Evolutionary conservation across 352 stramenopile genomes (phyloP), one percentile per base, ranked within the genome.

Genomic region (Pythium dissimile): DNA sequence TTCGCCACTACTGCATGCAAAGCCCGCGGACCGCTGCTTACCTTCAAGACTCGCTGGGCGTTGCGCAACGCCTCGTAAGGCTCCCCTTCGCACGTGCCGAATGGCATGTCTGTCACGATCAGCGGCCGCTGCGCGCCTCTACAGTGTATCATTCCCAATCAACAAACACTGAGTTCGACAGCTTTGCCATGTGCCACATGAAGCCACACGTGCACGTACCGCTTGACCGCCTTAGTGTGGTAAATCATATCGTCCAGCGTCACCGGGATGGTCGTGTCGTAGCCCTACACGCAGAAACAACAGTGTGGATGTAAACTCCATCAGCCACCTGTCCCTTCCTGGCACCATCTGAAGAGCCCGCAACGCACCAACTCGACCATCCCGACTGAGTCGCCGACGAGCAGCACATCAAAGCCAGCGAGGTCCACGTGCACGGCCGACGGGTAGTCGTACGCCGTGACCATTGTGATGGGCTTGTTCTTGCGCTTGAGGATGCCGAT

Each of bases 201-300:
- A n/a, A n/a, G n/a, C n/a, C n/a, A n/a, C n/a, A n/a, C n/a, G n/a
- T n/a, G n/a, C n/a, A 34, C 74, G n/a, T 56, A 94, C 72, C 95
- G 80, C 62, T 96, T 94, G 18, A 99, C 97, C 5, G 95, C 92
- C 63, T 92, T 75, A 52, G 95, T 99, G 77, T 99, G 97, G 72
- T 99, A 89, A 41, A 99, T 94, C 79, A 99, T 99, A 56, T 99
- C 88, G 42, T 99, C 96, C 35, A 99, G 67, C 31, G 95, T 98
- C 26, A 99, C 94, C 21, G 96, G 95, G 12, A 96, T 68, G 21
- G 89, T 96, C 64, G 84, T 93, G 47, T 92, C 81, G 77, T 91
- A 88, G 9, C 84, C 84, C 84, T 93, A 52, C 18, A 66, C 7
- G 18, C 54, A 16, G 44, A 66, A 50, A 31, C 27, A 28, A 23